Base-by-base conservation (phyloP, 139 green algal species). In the Haematococcus lacustris region DNA sequence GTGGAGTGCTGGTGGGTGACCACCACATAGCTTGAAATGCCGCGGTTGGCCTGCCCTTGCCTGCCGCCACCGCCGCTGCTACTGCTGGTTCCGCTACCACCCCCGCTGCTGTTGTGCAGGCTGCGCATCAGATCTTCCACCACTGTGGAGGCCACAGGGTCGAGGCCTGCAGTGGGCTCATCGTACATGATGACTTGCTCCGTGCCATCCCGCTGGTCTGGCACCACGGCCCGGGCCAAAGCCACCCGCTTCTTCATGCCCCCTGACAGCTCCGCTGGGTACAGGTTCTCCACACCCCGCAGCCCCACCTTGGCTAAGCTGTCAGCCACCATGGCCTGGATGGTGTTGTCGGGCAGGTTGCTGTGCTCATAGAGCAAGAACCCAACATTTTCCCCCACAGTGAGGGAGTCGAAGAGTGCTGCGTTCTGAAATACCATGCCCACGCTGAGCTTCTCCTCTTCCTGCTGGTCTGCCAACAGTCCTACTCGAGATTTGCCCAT, bases 201-300 rank as follows among this genome's bases (percentile, higher is more conserved):
- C 23, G 53, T 47, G 43, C 38, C 37, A 62, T 75, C 73, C 39
- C 69, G 60, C 34, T 71, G 9, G 71, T 87, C 82, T 32, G 73
- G 70, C 0, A 87, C 76, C 2, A 87, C 77, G 28, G 82, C 79
- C 3, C 93, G 75, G 17, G 96, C 96, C 21, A 99, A 85, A 1
- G 96, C 96, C 6, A 98, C 93, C n/a, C 96, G 89, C 80, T 99
- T 99, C 76, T 93, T 96, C 96, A 99, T 99, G 59, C 96, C 96
- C 7, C 96, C 96, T 17, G 88, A 97, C 60, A 99, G 87, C 82
- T 98, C 88, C 4, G 85, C 78, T 17, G 96, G 96, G 60, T 95
- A 94, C 33, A 96, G 77, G 3, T 89, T 37, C 82, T 99, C 93
- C 39, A 98, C 92, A 13, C 90, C 92, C 33, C 82, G 79, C 66